Base-by-base conservation (phyloP, 106 monocot species). In the Triglochin maritima region DNA sequence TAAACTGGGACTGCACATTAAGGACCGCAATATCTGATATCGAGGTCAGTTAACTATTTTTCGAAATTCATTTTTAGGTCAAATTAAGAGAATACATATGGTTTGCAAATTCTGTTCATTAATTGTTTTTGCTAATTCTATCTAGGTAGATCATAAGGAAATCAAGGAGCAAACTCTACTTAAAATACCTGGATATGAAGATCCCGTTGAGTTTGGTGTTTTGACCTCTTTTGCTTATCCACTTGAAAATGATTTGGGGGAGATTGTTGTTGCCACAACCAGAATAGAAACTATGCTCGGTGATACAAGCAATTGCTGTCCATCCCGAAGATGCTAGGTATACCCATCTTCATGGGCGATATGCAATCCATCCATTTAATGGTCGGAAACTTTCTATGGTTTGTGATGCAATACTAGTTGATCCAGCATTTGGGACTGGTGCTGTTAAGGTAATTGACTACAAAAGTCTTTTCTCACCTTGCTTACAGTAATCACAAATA, bases 251-350 rank as follows among this genome's bases (percentile, higher is more conserved):
- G 82, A 73, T 2, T 75, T 88, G 56, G 98, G 92, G 7, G 88
- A 92, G 72, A 81, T 98, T 71, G 73, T 92, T 57, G 98, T 98
- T 69, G 98, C 98, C 6, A 98, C 98, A 46, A 98, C 98, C 9
- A 76, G 98, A 76, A 82, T 98, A 63, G 98, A 98, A 69, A 98
- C 98, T 56, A 98, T 98, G 98, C 82, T 98, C 46, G 92, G 91
- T 81, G 98, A 98, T 84, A 89, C 88, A 71, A 71, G 98, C 98
- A 50, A 86, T 98, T 66, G 92, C 98, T 66, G 71, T 98, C 43
- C 92, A 98, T 79, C 82, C 98, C 47, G 71, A 88, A 65, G 98
- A 98, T 72, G 29, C 75, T 44, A 74, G 92, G 17, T 98, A 98
- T 62, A 74, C 57, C 44, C 84, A 89, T 81, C 75, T 98, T 11